Conservation (phyloP, 2,329 filamentous ascomycete genomes). For the Neonectria coccinea region DNA sequence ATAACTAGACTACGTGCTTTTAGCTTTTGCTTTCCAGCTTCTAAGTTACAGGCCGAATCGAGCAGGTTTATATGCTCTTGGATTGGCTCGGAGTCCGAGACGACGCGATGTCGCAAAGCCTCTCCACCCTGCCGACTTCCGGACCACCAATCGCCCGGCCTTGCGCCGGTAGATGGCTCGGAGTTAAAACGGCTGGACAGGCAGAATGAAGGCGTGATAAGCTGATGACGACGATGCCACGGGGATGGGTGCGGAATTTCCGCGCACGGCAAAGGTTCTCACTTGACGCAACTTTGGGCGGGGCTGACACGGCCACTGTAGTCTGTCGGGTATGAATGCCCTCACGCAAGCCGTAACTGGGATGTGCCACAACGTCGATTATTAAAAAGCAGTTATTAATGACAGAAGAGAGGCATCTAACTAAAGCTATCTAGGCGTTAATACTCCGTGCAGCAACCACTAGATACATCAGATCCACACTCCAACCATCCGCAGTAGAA, state of each 20-base stretch:
- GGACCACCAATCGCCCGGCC: slow-evolving; percentile 32
- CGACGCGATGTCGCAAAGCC: slow-evolving; percentile 19
- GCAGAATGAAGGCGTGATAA: neutral
- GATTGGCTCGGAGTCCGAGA: slow-evolving; percentile 33
- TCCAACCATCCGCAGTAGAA: slow-evolving; percentile 15
- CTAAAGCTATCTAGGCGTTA: slow-evolving; percentile 7
- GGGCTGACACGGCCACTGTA: slow-evolving; percentile 27
- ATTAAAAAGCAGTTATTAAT: slow-evolving; percentile 5
- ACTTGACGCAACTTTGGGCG: slow-evolving; percentile 28
- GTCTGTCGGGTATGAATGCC: neutral
- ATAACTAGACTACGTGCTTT: neutral
- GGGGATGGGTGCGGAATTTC: neutral
- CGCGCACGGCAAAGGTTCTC: neutral
- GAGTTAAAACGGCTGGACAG: slow-evolving; percentile 20
- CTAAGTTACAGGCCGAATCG: too few relatives aligned
- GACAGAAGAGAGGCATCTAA: slow-evolving; percentile 9
- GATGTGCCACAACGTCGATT: neutral
- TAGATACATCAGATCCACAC: slow-evolving; percentile 13
- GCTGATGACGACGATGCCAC: neutral
- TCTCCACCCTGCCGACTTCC: slow-evolving; percentile 26
- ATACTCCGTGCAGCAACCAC: neutral
- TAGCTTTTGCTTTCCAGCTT: neutral
- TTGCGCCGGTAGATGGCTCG: slow-evolving; percentile 13
- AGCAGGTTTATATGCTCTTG: slow-evolving; percentile 4
- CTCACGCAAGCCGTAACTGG: neutral